Conservation (phyloP, 2,329 filamentous ascomycete species). For the Phaeosphaeriaceae sp. region DNA sequence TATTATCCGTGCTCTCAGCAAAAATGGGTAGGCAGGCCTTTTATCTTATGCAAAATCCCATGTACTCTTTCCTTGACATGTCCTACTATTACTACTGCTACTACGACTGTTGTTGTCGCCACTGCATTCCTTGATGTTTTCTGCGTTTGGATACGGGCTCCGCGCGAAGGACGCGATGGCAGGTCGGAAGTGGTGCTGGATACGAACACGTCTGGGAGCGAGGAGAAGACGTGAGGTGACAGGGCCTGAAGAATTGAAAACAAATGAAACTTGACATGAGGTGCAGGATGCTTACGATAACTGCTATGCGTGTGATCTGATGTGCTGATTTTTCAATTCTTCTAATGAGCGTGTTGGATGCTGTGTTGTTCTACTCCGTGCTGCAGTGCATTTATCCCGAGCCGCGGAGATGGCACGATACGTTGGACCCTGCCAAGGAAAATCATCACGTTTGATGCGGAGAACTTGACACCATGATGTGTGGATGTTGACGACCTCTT, state of each 20-base stretch:
- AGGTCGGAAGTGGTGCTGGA: neutral
- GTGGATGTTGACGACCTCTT: too few species aligned
- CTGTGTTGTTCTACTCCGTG: slow-evolving; percentile 33
- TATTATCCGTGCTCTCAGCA: slow-evolving; percentile 1
- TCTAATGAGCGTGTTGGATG: too few species aligned
- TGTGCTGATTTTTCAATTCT: too few species aligned
- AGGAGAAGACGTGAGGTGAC: neutral
- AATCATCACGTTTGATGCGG: neutral
- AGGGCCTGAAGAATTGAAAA: neutral
- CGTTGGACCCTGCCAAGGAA: neutral
- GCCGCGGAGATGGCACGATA: slow-evolving; percentile 17
- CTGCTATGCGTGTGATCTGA: slow-evolving; percentile 42
- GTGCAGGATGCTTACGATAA: neutral
- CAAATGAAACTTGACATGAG: neutral
- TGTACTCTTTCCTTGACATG: slow-evolving; percentile 21
- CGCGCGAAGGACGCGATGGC: slow-evolving; percentile 4
- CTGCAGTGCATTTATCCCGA: slow-evolving; percentile 3
- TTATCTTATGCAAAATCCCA: slow-evolving; percentile 5
- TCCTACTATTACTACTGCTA: slow-evolving; percentile 8
- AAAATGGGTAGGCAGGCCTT: slow-evolving; percentile 4
- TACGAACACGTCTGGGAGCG: neutral
- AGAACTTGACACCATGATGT: too few species aligned
- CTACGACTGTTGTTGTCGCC: neutral
- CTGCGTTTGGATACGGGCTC: slow-evolving; percentile 10
- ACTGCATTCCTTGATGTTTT: slow-evolving; percentile 11